Evolutionary conservation across 163 green algal genomes (phyloP).

Genomic region (Volvox carteri): DNA sequence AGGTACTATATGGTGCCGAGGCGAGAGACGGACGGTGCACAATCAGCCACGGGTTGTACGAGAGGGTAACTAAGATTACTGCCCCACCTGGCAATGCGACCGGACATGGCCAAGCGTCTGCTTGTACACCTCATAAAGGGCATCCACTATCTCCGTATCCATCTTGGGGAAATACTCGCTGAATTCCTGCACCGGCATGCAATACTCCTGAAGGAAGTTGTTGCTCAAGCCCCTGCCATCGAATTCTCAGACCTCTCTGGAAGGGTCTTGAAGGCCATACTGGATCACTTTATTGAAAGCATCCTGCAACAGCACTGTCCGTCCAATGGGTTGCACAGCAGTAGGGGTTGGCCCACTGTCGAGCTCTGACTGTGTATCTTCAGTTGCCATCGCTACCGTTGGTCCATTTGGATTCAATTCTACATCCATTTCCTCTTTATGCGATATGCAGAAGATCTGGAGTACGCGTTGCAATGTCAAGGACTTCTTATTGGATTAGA

Average conservation of each 20-base stretch:
- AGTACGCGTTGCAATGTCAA: not conserved
- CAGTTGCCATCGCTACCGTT: not conserved
- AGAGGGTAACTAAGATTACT: not conserved
- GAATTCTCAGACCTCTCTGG: conserved; percentile 7
- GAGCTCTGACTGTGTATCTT: not conserved
- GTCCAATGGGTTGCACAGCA: not conserved
- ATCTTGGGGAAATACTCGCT: conserved; percentile 35
- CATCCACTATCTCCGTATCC: conserved; percentile 37
- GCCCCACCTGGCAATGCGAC: conserved; percentile 55
- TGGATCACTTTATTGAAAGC: conserved; percentile 34
- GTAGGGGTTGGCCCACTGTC: not conserved
- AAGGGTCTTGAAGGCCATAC: conserved; percentile 45
- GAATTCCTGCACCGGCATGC: conserved; percentile 50
- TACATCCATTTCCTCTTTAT: conserved; percentile 6
- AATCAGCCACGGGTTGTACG: too few relatives aligned
- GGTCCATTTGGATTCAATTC: not conserved
- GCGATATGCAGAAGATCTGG: not conserved
- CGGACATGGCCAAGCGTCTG: conserved; percentile 48
- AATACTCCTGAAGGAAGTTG: too few relatives aligned
- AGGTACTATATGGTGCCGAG: not conserved
- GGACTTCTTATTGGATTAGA: not conserved
- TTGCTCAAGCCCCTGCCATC: too few relatives aligned
- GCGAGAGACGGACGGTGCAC: too few relatives aligned
- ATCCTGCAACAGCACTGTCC: conserved; percentile 4
- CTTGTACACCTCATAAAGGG: conserved; percentile 48